These are phyloP conservation scores for Hypoxylon rickii DNA, from an alignment of 495 filamentous ascomycete genomes.

Conservation along the genomic window DNA sequence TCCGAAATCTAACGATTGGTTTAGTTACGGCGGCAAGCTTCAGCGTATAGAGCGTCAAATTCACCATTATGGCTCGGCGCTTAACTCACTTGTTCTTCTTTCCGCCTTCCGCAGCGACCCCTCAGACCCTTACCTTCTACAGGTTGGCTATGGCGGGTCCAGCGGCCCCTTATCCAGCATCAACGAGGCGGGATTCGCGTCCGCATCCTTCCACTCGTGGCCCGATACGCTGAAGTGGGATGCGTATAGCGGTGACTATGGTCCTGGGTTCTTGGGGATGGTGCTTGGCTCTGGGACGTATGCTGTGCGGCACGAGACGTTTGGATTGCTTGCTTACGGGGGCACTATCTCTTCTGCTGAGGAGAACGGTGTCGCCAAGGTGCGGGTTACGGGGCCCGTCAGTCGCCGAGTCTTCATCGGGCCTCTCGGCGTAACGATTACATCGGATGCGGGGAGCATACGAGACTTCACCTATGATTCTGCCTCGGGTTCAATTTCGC, in stretches of 20 bases:
- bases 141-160: constrained; percentile 54
- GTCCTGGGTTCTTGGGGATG: constrained; percentile 53
- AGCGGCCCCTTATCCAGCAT: constrained; percentile 57
- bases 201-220: constrained; percentile 56
- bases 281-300: constrained; percentile 51
- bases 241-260: constrained; percentile 58
- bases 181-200: constrained; percentile 53
- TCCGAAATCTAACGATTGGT: background rate
- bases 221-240: constrained; percentile 58
- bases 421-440: constrained; percentile 45
- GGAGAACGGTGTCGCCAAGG: constrained; percentile 13
- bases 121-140: constrained; percentile 46
- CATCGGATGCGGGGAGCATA: constrained; percentile 48
- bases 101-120: constrained; percentile 47
- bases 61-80: constrained; percentile 60
- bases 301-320: constrained; percentile 44
- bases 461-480: constrained; percentile 32
- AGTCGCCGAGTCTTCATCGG: constrained; percentile 50
- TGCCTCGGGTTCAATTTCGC: constrained; percentile 23
- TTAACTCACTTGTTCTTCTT: constrained; percentile 57
- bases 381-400: constrained; percentile 48
- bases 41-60: constrained; percentile 57
- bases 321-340: constrained; percentile 51
- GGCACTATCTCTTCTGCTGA: constrained; percentile 30
- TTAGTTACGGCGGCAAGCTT: constrained; percentile 50